A percentile compares a stretch with the other conserved stretches of the same genome.
phyloP scores from a whole-genome alignment of 2,329 filamentous ascomycete species.

The Aspergillus carbonarius region DNA sequence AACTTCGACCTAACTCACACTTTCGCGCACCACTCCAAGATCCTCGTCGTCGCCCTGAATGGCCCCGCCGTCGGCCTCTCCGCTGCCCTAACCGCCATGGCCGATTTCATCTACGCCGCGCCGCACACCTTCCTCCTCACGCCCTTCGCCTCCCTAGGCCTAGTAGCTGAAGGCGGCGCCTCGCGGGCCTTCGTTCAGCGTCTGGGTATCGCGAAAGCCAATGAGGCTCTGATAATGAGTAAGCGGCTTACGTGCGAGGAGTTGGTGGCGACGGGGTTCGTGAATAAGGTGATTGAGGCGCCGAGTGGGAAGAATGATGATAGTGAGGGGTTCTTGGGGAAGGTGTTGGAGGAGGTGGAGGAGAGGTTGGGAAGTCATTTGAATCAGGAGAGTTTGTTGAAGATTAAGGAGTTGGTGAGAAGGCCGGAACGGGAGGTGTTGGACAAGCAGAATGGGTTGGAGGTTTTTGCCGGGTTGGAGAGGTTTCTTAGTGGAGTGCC shows the following conservation, averaged over 20 bases:
- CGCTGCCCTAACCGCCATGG: conserved; percentile 76
- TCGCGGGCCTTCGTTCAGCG: conserved; percentile 75
- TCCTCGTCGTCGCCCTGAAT: conserved; percentile 87
- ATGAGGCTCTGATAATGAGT: conserved; percentile 91
- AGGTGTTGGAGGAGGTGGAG: conserved; percentile 77
- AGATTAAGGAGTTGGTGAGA: conserved; percentile 81
- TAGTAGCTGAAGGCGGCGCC: conserved; percentile 85
- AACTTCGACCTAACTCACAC: conserved; percentile 88
- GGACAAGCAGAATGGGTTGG: conserved; percentile 74
- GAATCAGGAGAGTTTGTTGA: conserved; percentile 72
- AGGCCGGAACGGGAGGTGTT: conserved; percentile 69
- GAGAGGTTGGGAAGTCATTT: conserved; percentile 78
- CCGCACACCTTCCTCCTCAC: conserved; percentile 84
- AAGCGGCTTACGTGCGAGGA: conserved; percentile 72
- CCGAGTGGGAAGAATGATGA: conserved; percentile 59
- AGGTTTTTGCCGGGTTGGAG: conserved; percentile 83
- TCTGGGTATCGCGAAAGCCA: conserved; percentile 77
- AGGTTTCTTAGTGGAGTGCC: conserved; percentile 77
- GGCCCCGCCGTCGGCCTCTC: conserved; percentile 86
- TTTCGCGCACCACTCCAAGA: conserved; percentile 91
- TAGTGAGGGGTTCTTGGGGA: conserved; percentile 65
- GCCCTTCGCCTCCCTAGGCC: conserved; percentile 83
- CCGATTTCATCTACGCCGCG: conserved; percentile 88
- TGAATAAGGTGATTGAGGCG: conserved; percentile 74
- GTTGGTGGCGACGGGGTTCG: conserved; percentile 73